Evolutionary conservation across 495 filamentous ascomycete species (phyloP), one percentile per base, ranked within the genome.

Genomic region (Glonium stellatum): DNA sequence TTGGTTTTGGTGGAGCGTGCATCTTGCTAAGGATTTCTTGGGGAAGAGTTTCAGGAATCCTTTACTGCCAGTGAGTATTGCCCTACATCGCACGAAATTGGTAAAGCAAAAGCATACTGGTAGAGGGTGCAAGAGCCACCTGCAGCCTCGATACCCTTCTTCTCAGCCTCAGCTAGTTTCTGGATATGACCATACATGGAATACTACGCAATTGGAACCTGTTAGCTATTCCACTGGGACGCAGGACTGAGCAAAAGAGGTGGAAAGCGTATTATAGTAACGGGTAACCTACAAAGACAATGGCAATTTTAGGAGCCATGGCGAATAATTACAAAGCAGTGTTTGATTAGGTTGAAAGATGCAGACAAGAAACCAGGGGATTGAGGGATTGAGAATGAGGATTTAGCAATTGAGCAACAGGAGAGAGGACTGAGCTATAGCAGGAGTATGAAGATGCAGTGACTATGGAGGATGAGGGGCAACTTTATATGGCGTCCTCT

Each of bases 301-400:
- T 95, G 61, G 92, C 92, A 69, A 96, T 79, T 77, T 89, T 92
- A 74, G 90, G 89, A 78, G 90, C 90, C 90, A 95, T 96, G 69
- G 61, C 82, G 80, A 74, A 48, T 3, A 31, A 6, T 44, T 39
- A 15, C n/a, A 51, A 23, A 10, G 3, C 19, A 51, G 21, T 9
- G 48, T 25, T 48, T 15, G 22, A 48, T 48, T 5, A 15, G 15
- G 6, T 5, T 15, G 19, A 31, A 31, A 12, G 47, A 18, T 11
- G 5, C 19, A 25, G 15, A 27, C 31, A 15, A 25, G 48, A 25
- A 23, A 51, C 10, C 1, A 11, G 13, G 12, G 39, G 13, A 18
- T 44, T 44, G 39, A 11, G 18, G 10, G 12, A 15, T 44, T 11
- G 39, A 11, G 39, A 18, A n/a, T n/a, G n/a, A n/a, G n/a, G n/a